Base-by-base conservation (phyloP, 2,329 filamentous ascomycete species). In the Microthyrium microscopicum region DNA sequence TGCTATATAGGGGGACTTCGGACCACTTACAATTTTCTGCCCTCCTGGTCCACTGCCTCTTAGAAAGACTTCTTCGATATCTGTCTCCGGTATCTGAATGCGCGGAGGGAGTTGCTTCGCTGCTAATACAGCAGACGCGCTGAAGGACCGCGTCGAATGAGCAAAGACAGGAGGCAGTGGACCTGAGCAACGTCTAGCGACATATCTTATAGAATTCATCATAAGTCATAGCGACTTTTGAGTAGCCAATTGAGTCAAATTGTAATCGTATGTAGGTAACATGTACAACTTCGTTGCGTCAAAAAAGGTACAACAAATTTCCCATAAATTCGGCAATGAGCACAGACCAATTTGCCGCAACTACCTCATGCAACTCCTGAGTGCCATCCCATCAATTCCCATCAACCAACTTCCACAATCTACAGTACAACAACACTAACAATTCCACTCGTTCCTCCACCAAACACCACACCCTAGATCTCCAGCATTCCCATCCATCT, bases 31-130 rank as follows among this genome's bases (percentile, higher is more conserved):
- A 59, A 95, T 95, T 54, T 94, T 94, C 52, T 98, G 89, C 0
- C 89, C 89, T 17, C 89, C 89, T 0, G 89, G 87, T 2, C 89
- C 89, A 44, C 73, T 80, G 46, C 89, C 89, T 52, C 89, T 92
- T 39, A 98, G 66, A 57, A 91, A 95, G 26, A 67, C 68, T 49
- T 94, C 81, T 36, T 77, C 73, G 43, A 95, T 73, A 33, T 94
- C 84, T 13, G 66, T 60, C 43, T 93, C 84, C 9, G 74, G 66
- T 15, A 89, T 70, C 9, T 73, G 69, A 11, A 78, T 76, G 4
- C 84, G 73, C 5, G 83, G 76, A 1, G 87, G 85, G 48, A 91
- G 62, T 34, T 68, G 68, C 49, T 77, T 79, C 13, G 9, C 17
- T 26, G 28, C 34, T 34, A 39, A 26, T 31, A 41, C 26, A 31